Conservation (phyloP, 2,329 filamentous ascomycete species). For the Xylariaceae sp. region DNA sequence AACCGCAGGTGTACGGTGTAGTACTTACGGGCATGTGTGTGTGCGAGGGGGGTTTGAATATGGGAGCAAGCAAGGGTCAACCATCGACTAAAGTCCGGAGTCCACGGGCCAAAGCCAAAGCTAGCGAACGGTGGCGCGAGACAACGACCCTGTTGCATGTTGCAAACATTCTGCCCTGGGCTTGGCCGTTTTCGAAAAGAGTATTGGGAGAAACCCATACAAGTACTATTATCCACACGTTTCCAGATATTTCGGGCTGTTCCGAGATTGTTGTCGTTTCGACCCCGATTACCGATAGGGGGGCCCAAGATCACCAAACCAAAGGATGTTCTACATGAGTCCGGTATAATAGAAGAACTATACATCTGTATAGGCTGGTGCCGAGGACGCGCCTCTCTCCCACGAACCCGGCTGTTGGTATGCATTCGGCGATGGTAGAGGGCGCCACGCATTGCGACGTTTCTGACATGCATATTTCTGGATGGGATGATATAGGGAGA, state of each 20-base stretch:
- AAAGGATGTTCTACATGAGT: neutral
- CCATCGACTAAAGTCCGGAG: slow-evolving; percentile 1
- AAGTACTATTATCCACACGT: neutral
- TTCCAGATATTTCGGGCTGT: slow-evolving; percentile 8
- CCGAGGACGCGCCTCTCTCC: neutral
- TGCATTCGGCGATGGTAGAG: slow-evolving; percentile 7
- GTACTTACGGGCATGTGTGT: slow-evolving; percentile 1
- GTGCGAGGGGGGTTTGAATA: slow-evolving; percentile 5
- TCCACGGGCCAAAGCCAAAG: neutral
- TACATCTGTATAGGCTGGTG: neutral
- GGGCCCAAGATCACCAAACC: neutral
- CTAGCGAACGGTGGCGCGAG: slow-evolving; percentile 10
- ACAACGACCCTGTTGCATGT: slow-evolving; percentile 13
- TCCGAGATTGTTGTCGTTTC: slow-evolving; percentile 14
- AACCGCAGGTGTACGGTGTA: slow-evolving; percentile 13
- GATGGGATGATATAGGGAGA: neutral
- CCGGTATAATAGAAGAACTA: neutral
- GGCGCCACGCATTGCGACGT: slow-evolving; percentile 11
- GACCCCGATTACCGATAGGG: neutral
- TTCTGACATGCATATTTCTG: slow-evolving; percentile 15
- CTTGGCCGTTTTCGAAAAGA: neutral
- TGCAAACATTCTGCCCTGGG: slow-evolving; percentile 12
- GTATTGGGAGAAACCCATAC: neutral
- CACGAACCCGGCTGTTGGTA: slow-evolving; percentile 17
- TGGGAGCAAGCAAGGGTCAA: slow-evolving; percentile 3